Percentiles rank a stretch among this genome's conserved stretches.
Conservation (phyloP, 2,329 filamentous ascomycete genomes). For the Rasamsonia emersonii region DNA sequence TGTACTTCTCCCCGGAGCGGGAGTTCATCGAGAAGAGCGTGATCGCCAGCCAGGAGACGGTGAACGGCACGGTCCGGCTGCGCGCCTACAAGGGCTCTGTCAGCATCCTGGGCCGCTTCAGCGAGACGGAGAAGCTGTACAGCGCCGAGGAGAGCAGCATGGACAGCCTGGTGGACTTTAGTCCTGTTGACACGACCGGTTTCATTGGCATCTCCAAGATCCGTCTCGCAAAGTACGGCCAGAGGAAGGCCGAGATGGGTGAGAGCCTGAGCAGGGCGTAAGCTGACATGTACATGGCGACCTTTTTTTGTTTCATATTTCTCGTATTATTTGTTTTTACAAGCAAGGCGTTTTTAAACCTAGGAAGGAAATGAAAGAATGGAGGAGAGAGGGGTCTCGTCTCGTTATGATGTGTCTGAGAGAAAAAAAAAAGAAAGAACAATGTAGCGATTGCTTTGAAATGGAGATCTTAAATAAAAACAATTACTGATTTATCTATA, state of each 20-base stretch:
- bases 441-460: too few species aligned
- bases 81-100: constrained; percentile 57
- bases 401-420: too few species aligned
- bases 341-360: too few species aligned
- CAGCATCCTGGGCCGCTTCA: constrained; percentile 45
- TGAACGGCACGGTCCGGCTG: constrained; percentile 53
- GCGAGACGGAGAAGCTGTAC: constrained; percentile 63
- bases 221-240: constrained; percentile 30
- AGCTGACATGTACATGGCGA: too few species aligned
- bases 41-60: constrained; percentile 46
- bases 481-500: too few species aligned
- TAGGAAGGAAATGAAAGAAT: too few species aligned
- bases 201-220: constrained; percentile 42
- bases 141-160: constrained; percentile 57
- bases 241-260: constrained; percentile 28
- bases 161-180: constrained; percentile 63
- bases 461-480: too few species aligned
- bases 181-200: constrained; percentile 56
- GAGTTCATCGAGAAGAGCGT: constrained; percentile 63
- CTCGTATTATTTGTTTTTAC: constrained; percentile 1
- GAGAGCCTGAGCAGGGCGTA: constrained; percentile 15
- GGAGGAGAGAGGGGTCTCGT: too few species aligned
- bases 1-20: constrained; percentile 63
- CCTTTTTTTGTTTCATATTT: neutral
- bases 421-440: too few species aligned